phyloP scores from a whole-genome alignment of 495 filamentous ascomycete genomes.

The Daldinia concentrica region DNA sequence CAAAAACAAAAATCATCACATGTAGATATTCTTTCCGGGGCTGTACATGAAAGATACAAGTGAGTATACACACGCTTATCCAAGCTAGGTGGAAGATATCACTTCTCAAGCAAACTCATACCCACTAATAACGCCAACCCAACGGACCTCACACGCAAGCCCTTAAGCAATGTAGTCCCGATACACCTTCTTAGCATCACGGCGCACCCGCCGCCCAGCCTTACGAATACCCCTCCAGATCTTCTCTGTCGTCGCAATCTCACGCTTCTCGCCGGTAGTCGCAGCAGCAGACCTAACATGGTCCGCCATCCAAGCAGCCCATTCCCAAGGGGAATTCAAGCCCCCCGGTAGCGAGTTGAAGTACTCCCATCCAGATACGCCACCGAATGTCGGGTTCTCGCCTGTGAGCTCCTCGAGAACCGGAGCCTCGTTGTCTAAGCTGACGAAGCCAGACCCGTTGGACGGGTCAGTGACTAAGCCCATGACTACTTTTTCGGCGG shows the following conservation, averaged over 20 bases:
- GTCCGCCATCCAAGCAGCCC: slow-evolving; percentile 63
- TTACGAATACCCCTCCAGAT: slow-evolving; percentile 39
- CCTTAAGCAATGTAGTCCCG: slow-evolving; percentile 38
- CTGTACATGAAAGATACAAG: too few relatives aligned
- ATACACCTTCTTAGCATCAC: slow-evolving; percentile 43
- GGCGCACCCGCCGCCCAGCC: slow-evolving; percentile 35
- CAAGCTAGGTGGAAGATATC: neutral
- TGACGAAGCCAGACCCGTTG: slow-evolving; percentile 66
- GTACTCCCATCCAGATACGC: slow-evolving; percentile 91
- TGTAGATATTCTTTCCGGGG: too few relatives aligned
- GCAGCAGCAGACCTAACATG: slow-evolving; percentile 33
- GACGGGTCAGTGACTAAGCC: slow-evolving; percentile 76
- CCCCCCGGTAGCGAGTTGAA: slow-evolving; percentile 76
- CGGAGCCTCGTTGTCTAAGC: slow-evolving; percentile 46
- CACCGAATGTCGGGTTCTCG: slow-evolving; percentile 66
- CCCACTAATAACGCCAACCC: neutral
- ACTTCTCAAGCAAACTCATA: neutral
- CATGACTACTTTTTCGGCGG: slow-evolving; percentile 69
- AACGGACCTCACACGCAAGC: neutral
- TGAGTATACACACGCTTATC: neutral
- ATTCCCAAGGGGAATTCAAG: slow-evolving; percentile 69
- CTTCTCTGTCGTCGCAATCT: slow-evolving; percentile 36
- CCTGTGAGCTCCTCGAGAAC: slow-evolving; percentile 50
- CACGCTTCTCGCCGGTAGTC: slow-evolving; percentile 25
- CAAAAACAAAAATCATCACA: neutral